A percentile compares a stretch with the other conserved stretches of the same genome.
phyloP scores from a whole-genome alignment of 2,329 filamentous ascomycete genomes.

The Nemania sp. region DNA sequence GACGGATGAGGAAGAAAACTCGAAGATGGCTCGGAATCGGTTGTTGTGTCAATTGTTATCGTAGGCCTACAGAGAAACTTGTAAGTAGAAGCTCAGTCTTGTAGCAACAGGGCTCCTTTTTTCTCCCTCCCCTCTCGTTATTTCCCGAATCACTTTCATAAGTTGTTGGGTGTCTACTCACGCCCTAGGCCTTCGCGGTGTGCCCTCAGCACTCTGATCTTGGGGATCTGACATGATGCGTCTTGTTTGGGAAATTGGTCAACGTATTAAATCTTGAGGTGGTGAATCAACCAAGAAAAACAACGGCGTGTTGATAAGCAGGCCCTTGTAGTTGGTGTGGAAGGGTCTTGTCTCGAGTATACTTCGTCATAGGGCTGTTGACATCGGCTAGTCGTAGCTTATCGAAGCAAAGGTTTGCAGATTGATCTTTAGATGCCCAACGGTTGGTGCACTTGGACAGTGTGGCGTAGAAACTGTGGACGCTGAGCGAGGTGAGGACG shows the following conservation, averaged over 20 bases:
- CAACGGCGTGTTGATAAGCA: not conserved
- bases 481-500: too few relatives aligned
- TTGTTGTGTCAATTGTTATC: conserved; percentile 46
- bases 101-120: not conserved
- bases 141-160: not conserved
- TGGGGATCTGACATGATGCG: conserved; percentile 33
- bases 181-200: conserved; percentile 36
- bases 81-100: conserved; percentile 19
- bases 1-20: conserved; percentile 34
- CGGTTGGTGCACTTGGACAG: not conserved
- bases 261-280: not conserved
- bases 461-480: not conserved
- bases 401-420: not conserved
- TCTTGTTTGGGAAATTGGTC: conserved; percentile 1
- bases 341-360: conserved; percentile 2
- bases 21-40: conserved; percentile 34
- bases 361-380: not conserved
- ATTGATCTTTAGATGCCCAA: not conserved
- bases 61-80: conserved; percentile 37
- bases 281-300: too few relatives aligned
- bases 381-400: not conserved
- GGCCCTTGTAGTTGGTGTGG: not conserved
- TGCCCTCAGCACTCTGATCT: conserved; percentile 31
- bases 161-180: conserved; percentile 27
- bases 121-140: not conserved